Conservation (phyloP, 2,329 filamentous ascomycete genomes). For the Sporothrix pallida region DNA sequence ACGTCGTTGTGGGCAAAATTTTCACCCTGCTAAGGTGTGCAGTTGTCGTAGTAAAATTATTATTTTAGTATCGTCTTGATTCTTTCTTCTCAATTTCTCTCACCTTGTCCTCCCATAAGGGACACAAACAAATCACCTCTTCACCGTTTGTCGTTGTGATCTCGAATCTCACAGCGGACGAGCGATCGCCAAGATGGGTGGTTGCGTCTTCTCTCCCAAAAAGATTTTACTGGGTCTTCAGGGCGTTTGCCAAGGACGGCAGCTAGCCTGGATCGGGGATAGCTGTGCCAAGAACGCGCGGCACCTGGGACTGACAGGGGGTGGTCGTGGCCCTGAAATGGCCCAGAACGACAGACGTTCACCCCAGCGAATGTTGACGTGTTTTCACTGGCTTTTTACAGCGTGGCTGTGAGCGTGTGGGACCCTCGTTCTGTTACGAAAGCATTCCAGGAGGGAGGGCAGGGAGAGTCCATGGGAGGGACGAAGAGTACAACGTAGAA, state of each 20-base stretch:
- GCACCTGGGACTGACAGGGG: not conserved
- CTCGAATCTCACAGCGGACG: not conserved
- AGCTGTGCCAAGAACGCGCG: constrained; percentile 29
- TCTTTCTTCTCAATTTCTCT: not conserved
- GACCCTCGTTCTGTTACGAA: constrained; percentile 10
- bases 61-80: not conserved
- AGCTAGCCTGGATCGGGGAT: not conserved
- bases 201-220: not conserved
- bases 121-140: not conserved
- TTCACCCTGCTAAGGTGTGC: too few relatives aligned
- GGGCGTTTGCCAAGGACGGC: constrained; percentile 23
- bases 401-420: constrained; percentile 1
- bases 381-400: not conserved
- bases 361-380: too few relatives aligned
- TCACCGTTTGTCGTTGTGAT: not conserved
- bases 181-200: constrained; percentile 1
- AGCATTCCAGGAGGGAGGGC: not conserved
- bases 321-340: too few relatives aligned
- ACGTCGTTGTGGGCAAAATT: not conserved
- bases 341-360: too few relatives aligned
- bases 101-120: not conserved
- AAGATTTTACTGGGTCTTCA: too few relatives aligned
- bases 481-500: not conserved
- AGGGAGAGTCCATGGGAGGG: not conserved
- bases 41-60: too few relatives aligned